These are phyloP conservation scores for Pinus albicaulis DNA, from an alignment of 75 land plant species.

Conservation along the genomic window DNA sequence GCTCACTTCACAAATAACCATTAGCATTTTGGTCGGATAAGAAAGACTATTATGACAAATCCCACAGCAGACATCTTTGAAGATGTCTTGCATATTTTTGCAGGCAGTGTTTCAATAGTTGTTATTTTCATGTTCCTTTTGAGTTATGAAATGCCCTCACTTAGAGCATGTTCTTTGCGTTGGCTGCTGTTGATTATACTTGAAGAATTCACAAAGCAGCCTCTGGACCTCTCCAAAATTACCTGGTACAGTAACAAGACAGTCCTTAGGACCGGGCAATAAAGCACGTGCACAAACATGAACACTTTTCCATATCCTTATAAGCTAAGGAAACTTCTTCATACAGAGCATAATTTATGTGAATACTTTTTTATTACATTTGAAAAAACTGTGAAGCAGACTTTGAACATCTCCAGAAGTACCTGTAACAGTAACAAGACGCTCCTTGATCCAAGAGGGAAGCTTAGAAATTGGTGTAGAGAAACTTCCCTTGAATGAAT, in stretches of 20 bases:
- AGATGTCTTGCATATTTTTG: not conserved
- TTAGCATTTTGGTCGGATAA: not conserved
- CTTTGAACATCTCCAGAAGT: conserved; percentile 82
- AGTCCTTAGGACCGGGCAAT: not conserved
- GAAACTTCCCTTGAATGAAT: conserved; percentile 27
- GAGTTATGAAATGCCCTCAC: not conserved
- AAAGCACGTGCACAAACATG: not conserved
- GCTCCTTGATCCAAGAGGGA: conserved; percentile 89
- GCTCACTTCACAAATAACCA: not conserved
- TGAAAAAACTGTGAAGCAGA: conserved; percentile 69
- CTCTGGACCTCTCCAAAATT: conserved; percentile 91
- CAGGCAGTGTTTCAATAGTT: not conserved
- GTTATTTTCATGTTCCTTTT: not conserved
- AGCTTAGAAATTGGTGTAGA: conserved; percentile 79
- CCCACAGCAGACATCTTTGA: not conserved
- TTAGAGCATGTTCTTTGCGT: not conserved
- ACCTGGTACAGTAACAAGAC: conserved; percentile 28
- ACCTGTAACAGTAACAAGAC: conserved; percentile 49
- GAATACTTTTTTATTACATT: not conserved
- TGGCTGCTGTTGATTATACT: conserved; percentile 44
- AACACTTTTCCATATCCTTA: not conserved
- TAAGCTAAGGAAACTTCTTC: not conserved
- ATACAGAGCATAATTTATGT: not conserved
- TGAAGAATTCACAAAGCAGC: conserved; percentile 76
- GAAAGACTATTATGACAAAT: not conserved